A percentile compares a stretch with the other conserved stretches of the same genome.
Conservation (phyloP, 1,139 yeast species). For the Kodamaea alishanica region DNA sequence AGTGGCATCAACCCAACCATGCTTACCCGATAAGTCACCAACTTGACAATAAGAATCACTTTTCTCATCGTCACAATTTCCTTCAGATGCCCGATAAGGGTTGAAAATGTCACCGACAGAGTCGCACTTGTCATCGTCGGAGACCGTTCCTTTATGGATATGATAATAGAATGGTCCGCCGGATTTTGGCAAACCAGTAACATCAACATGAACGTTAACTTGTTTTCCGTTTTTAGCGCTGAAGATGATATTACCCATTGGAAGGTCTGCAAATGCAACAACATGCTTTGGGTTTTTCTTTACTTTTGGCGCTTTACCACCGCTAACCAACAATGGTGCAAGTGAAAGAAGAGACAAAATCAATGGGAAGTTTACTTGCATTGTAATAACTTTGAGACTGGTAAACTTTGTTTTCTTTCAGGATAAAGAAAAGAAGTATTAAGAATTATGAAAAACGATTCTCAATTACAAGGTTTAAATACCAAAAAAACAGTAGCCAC, state of each 20-base stretch:
- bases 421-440: neutral
- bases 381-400: neutral
- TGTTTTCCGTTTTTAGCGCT: conserved; percentile 43
- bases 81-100: conserved; percentile 46
- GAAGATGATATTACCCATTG: conserved; percentile 52
- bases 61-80: conserved; percentile 38
- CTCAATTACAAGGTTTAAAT: too few species aligned
- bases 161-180: conserved; percentile 63
- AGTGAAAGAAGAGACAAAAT: conserved; percentile 4
- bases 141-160: conserved; percentile 49
- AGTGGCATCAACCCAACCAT: conserved; percentile 55
- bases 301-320: conserved; percentile 37
- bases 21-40: conserved; percentile 64
- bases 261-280: conserved; percentile 57
- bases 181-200: conserved; percentile 51
- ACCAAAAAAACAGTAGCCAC: too few species aligned
- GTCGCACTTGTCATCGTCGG: conserved; percentile 44
- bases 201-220: conserved; percentile 57
- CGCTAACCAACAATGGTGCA: conserved; percentile 15
- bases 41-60: conserved; percentile 54
- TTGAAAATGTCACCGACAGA: conserved; percentile 50
- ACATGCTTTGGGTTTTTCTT: conserved; percentile 42
- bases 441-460: too few species aligned
- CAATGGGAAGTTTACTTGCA: conserved; percentile 6
- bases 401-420: neutral